Base-by-base conservation (phyloP, 2,329 filamentous ascomycete genomes). In the Clarireedia sp. region DNA sequence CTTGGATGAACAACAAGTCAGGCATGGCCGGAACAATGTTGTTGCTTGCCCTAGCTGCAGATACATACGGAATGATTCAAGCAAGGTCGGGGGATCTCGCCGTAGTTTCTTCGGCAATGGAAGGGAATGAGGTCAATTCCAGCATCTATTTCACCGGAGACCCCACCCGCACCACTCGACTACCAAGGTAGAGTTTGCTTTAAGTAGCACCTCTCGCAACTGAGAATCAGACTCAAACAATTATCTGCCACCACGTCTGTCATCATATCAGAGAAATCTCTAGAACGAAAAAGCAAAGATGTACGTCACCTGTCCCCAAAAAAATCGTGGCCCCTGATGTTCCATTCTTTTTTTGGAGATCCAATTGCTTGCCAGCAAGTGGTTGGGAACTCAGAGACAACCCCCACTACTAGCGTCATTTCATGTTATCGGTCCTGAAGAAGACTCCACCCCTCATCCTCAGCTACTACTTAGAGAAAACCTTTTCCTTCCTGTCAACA, bases 381-480 rank as follows among this genome's bases (percentile, higher is more conserved):
- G 38, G 51, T 48, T 54, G 44, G 48, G 51, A 36, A 54, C 26
- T 54, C 29, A 40, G 29, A 56, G 52, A 51, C 46, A 40, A 19
- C 33, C 48, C 59, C 59, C 60, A 59, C 60, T 55, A 62, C 56
- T 59, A 59, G 58, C 59, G 58, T 48, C 38, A 51, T 46, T 48
- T 53, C 21, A 52, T 53, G 55, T 52, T 61, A 59, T 62, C 60
- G 59, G 57, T 56, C 55, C 59, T 60, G 56, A 52, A 54, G 29
- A 54, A 56, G 55, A 54, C 51, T 54, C 51, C 44, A 54, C 51
- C 51, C 44, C 44, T 29, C 26, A 38, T 16, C 37, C 24, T 40
- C 29, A 38, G 16, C 16, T 54, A 38, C 29, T 48, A 38, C 14
- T 44, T 54, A 48, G 47, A 54, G 51, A 54, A 54, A 54, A 54